phyloP scores from a whole-genome alignment of 2,329 filamentous ascomycete species.

The Aspergillus sp. region DNA sequence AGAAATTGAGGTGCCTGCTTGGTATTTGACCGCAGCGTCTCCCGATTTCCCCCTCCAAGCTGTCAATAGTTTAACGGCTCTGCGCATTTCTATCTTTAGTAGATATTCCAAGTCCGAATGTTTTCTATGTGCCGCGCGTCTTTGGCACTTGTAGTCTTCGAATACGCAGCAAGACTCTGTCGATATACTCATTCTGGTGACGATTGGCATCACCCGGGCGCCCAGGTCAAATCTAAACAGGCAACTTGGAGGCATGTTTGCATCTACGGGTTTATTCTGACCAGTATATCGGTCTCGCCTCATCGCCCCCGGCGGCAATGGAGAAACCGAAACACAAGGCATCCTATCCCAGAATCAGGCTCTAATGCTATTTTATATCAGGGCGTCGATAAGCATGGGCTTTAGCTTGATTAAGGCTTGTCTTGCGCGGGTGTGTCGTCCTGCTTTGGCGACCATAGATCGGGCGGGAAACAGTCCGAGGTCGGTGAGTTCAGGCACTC shows the following conservation, averaged over 20 bases:
- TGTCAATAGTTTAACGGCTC: not conserved
- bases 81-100: slow-evolving; percentile 7
- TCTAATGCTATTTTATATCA: not conserved
- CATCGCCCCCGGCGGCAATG: not conserved
- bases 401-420: not conserved
- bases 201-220: not conserved
- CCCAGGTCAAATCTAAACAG: not conserved
- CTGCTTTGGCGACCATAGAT: not conserved
- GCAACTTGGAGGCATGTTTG: not conserved
- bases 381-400: not conserved
- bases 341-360: not conserved
- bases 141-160: not conserved
- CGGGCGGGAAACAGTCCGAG: not conserved
- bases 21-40: slow-evolving; percentile 10
- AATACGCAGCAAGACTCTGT: not conserved
- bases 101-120: not conserved
- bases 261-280: not conserved
- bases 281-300: not conserved
- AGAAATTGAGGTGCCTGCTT: slow-evolving; percentile 12
- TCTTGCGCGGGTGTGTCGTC: not conserved
- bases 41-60: not conserved
- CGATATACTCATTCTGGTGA: not conserved
- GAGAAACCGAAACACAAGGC: not conserved
- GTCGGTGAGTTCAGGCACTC: not conserved
- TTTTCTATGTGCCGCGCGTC: not conserved